phyloP scores from a whole-genome alignment of 2,329 filamentous ascomycete species.

The Fusarium setosum region DNA sequence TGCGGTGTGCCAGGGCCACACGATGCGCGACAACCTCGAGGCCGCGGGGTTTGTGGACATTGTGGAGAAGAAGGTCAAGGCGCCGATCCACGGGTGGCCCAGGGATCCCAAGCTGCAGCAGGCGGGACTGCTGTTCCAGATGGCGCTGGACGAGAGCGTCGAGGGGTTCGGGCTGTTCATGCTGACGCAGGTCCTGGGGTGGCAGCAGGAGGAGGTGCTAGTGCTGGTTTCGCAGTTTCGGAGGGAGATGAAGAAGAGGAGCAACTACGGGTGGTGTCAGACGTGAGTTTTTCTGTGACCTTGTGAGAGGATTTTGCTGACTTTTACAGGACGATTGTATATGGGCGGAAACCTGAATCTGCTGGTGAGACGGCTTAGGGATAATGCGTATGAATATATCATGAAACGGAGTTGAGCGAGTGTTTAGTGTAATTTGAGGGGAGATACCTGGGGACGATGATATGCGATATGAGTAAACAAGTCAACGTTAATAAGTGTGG shows the following conservation, averaged over 20 bases:
- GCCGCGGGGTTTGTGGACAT: constrained; percentile 51
- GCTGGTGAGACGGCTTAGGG: not conserved
- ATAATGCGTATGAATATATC: not conserved
- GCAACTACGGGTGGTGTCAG: constrained; percentile 24
- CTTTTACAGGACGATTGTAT: constrained; percentile 27
- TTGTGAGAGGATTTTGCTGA: not conserved
- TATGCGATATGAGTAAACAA: too few relatives aligned
- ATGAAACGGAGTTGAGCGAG: not conserved
- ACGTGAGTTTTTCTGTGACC: constrained; percentile 11
- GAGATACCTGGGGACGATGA: too few relatives aligned
- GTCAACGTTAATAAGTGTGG: too few relatives aligned
- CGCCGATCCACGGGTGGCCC: constrained; percentile 57
- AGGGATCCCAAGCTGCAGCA: constrained; percentile 55
- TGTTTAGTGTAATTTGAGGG: too few relatives aligned
- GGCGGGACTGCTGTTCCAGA: constrained; percentile 49
- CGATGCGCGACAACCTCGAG: constrained; percentile 34
- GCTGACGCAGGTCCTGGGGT: constrained; percentile 44
- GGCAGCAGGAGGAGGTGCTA: constrained; percentile 41
- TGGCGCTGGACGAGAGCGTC: constrained; percentile 43
- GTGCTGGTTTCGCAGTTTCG: constrained; percentile 39
- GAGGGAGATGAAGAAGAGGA: constrained; percentile 23
- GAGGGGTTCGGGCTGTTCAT: constrained; percentile 46
- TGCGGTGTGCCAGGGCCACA: constrained; percentile 22
- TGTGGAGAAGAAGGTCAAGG: constrained; percentile 46
- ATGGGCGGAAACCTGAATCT: constrained; percentile 31